phyloP scores from a whole-genome alignment of 257 asterid genomes.

The Solanum clarkiae region DNA sequence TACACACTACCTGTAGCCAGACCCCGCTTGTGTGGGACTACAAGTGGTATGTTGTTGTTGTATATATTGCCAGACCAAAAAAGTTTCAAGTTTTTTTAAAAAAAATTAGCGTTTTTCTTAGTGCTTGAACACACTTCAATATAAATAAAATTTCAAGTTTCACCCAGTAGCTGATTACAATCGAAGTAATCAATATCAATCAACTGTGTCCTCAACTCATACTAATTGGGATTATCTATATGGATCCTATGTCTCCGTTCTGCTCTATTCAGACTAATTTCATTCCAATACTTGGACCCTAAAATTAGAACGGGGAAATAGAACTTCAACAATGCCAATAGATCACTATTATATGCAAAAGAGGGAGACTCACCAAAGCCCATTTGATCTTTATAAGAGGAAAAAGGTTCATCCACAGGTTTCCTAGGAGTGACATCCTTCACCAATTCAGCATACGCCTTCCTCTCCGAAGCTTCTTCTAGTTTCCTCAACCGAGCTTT shows the following conservation, averaged over 20 bases:
- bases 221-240: neutral
- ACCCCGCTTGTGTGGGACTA: neutral
- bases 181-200: neutral
- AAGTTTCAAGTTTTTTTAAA: neutral
- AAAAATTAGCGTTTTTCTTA: neutral
- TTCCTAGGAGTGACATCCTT: conserved; percentile 75
- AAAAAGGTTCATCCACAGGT: conserved; percentile 66
- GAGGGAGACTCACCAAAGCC: conserved; percentile 56
- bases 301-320: neutral
- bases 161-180: neutral
- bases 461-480: conserved; percentile 69
- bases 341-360: neutral
- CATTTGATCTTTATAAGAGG: conserved; percentile 89
- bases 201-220: neutral
- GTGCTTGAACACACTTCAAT: neutral
- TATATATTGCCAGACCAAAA: neutral
- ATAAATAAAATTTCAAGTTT: neutral
- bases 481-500: conserved; percentile 63
- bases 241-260: neutral
- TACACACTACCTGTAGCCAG: no score
- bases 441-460: conserved; percentile 71
- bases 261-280: neutral
- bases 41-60: neutral
- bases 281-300: neutral
- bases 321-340: neutral